These are phyloP conservation scores for Ceratocystis colombiana DNA, from an alignment of 2,329 filamentous ascomycete species.

Conservation along the genomic window DNA sequence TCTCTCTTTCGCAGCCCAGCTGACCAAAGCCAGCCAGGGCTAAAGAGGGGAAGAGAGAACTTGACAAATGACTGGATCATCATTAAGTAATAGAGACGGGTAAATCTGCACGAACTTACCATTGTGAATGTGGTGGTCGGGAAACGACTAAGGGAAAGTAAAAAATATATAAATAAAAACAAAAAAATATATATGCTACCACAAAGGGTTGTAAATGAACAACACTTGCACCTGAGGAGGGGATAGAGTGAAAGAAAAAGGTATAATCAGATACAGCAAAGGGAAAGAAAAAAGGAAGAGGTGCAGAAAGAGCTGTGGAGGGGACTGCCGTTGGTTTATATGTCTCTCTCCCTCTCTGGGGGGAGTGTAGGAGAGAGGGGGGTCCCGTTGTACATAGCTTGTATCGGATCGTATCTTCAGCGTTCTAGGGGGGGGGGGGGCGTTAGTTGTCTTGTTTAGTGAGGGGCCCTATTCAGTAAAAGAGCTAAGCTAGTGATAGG, in stretches of 20 bases:
- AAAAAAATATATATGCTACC: slow-evolving; percentile 13
- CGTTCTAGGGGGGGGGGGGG: neutral
- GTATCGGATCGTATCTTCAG: slow-evolving; percentile 11
- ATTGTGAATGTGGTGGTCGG: slow-evolving; percentile 20
- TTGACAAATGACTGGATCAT: slow-evolving; percentile 8
- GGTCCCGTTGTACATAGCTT: neutral
- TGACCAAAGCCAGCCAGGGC: neutral
- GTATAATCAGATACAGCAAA: slow-evolving; percentile 22
- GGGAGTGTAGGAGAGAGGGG: neutral
- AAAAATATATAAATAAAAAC: slow-evolving; percentile 19
- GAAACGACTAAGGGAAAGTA: slow-evolving; percentile 15
- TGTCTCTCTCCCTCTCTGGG: slow-evolving; percentile 9
- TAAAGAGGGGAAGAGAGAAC: neutral
- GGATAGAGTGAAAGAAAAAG: slow-evolving; percentile 16
- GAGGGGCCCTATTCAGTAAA: neutral
- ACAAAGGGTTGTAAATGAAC: slow-evolving; percentile 15
- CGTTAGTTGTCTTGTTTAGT: neutral
- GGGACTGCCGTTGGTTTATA: slow-evolving; percentile 23
- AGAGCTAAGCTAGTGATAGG: neutral
- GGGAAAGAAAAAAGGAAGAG: slow-evolving; percentile 21
- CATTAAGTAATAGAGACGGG: neutral
- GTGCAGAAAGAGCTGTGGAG: neutral
- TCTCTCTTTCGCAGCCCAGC: neutral
- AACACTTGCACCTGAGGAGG: slow-evolving; percentile 17
- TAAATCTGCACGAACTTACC: slow-evolving; percentile 17